Evolutionary conservation across 2,329 filamentous ascomycete genomes (phyloP).

Genomic region (Truncatella angustata): DNA sequence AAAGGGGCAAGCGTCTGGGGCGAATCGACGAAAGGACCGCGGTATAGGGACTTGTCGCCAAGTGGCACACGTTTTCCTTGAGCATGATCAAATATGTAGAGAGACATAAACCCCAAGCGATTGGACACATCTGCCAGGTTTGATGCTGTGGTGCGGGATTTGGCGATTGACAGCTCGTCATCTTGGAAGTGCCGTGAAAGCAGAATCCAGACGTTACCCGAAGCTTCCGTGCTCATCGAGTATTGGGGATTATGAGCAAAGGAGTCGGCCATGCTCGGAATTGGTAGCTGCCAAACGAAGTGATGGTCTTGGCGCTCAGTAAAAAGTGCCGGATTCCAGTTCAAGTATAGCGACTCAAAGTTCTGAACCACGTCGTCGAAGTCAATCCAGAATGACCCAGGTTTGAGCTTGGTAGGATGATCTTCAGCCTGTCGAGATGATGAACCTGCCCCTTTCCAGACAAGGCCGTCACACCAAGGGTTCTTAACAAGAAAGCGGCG

Average conservation of each 20-base stretch:
- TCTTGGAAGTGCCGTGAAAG: slow-evolving; percentile 83
- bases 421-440: slow-evolving; percentile 20
- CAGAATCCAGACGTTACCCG: slow-evolving; percentile 76
- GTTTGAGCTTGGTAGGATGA: slow-evolving; percentile 36
- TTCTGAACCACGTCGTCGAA: slow-evolving; percentile 85
- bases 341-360: slow-evolving; percentile 94
- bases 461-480: slow-evolving; percentile 83
- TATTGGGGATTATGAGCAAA: slow-evolving; percentile 70
- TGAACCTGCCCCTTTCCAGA: slow-evolving; percentile 60
- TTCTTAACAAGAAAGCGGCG: slow-evolving; percentile 85
- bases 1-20: slow-evolving; percentile 85
- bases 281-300: slow-evolving; percentile 72
- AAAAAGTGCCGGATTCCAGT: slow-evolving; percentile 93
- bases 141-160: slow-evolving; percentile 32
- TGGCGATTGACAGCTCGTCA: slow-evolving; percentile 57
- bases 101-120: slow-evolving; percentile 78
- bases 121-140: slow-evolving; percentile 43
- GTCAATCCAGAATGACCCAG: slow-evolving; percentile 92
- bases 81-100: slow-evolving; percentile 71
- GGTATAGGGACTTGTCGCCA: slow-evolving; percentile 67
- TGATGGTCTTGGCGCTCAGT: slow-evolving; percentile 81
- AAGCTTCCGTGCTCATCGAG: slow-evolving; percentile 57
- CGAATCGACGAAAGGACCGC: slow-evolving; percentile 88
- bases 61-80: slow-evolving; percentile 71
- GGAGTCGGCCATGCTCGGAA: slow-evolving; percentile 47